phyloP scores from a whole-genome alignment of 2,329 filamentous ascomycete species.

The Epicoccum sorghinum region DNA sequence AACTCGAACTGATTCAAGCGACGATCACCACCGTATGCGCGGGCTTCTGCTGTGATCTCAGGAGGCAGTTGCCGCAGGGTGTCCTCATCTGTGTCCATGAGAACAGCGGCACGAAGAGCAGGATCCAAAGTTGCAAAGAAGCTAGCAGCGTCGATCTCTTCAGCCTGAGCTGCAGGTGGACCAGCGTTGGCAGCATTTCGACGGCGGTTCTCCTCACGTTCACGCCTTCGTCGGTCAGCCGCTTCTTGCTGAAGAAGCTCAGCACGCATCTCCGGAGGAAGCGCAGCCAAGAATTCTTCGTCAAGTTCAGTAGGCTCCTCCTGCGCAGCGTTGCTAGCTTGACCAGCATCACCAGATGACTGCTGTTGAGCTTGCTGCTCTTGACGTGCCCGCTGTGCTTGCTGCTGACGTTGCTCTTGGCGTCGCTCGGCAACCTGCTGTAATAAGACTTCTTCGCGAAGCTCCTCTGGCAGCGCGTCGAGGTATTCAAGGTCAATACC shows the following conservation, averaged over 20 bases:
- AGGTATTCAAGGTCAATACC: slow-evolving; percentile 95
- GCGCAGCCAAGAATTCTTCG: slow-evolving; percentile 89
- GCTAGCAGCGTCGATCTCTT: slow-evolving; percentile 91
- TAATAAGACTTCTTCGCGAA: slow-evolving; percentile 94
- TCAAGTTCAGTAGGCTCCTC: slow-evolving; percentile 85
- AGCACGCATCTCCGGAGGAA: slow-evolving; percentile 86
- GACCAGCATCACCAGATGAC: slow-evolving; percentile 17
- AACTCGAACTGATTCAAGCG: slow-evolving; percentile 60
- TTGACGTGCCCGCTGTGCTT: slow-evolving; percentile 18
- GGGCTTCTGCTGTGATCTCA: slow-evolving; percentile 84
- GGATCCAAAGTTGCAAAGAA: slow-evolving; percentile 91
- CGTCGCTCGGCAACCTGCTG: slow-evolving; percentile 84
- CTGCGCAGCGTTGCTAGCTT: slow-evolving; percentile 46
- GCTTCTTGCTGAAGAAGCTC: slow-evolving; percentile 92
- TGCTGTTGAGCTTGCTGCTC: slow-evolving; percentile 33
- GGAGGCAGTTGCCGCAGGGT: slow-evolving; percentile 83
- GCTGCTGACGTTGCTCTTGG: slow-evolving; percentile 54
- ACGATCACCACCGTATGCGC: slow-evolving; percentile 66
- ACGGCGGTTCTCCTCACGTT: slow-evolving; percentile 80
- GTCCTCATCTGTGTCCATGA: slow-evolving; percentile 91
- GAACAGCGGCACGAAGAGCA: slow-evolving; percentile 79
- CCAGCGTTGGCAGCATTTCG: slow-evolving; percentile 61
- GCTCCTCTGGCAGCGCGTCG: slow-evolving; percentile 94
- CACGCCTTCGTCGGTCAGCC: slow-evolving; percentile 83
- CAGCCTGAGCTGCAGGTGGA: slow-evolving; percentile 51